Evolutionary conservation across 176 grass and related monocot genomes (phyloP), one percentile per base, ranked within the genome.

Genomic region (Avena insularis): DNA sequence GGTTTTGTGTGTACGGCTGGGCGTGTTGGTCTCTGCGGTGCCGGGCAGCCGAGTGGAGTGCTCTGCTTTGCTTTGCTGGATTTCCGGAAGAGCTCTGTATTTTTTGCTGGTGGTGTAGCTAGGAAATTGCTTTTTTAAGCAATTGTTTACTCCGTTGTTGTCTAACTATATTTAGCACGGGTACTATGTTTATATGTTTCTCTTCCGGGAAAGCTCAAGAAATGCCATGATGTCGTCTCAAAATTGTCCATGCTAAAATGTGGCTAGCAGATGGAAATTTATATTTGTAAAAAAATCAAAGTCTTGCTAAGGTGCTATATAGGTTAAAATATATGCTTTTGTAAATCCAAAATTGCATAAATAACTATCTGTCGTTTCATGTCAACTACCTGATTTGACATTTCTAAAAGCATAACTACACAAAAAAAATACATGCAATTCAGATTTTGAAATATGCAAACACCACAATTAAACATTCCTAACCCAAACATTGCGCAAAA

Each of bases 1-100:
- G 82, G 67, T 47, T 43, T 64, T 62, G 83, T 64, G 88, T 75
- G 83, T 53, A 40, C 78, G 61, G 11, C 40, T 51, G 38, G 78
- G 83, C 78, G 83, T 82, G 88, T 17, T 53, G 47, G 48, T 33
- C 58, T 12, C 58, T 21, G 3, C 19, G 8, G 2, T 61, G 17
- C 55, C 5, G 55, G 20, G 3, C 60, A 13, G 4, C 14, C 0
- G 12, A 57, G 16, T 57, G 55, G 33, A 69, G 31, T 51, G 71
- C 47, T 15, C 6, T 7, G 46, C 72, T 76, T 31, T 11, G 49
- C 3, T 53, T 76, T 33, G 73, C 73, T 5, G 25, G 49, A 15
- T 55, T 77, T 77, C 74, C 74, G 73, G 73, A 76, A 20, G 67
- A 16, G 0, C 35, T 19, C 15, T 6, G 54, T 56, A 56, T 43